Evolutionary conservation across 768 basidiomycete genomes (phyloP).

Genomic region (Hysterangium stoloniferum): DNA sequence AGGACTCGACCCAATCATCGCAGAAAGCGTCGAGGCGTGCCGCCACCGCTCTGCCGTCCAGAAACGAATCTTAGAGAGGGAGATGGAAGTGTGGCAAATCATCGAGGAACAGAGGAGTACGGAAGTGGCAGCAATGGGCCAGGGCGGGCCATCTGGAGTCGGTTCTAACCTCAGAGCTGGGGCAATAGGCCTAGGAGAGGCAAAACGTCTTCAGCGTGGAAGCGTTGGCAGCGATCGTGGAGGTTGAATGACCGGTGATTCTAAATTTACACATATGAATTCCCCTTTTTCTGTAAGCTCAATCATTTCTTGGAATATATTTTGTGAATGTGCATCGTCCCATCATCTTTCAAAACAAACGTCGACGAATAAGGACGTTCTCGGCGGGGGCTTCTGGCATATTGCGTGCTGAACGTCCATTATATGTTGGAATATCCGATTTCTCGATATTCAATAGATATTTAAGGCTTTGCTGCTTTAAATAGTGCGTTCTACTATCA

Average conservation of each 20-base stretch:
- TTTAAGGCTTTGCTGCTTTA: too few relatives aligned
- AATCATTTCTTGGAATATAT: too few relatives aligned
- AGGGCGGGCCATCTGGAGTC: not conserved
- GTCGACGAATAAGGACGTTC: too few relatives aligned
- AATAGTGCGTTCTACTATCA: too few relatives aligned
- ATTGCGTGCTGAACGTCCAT: too few relatives aligned
- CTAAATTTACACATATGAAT: too few relatives aligned
- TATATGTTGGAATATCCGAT: too few relatives aligned
- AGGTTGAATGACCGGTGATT: not conserved
- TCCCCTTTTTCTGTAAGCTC: too few relatives aligned
- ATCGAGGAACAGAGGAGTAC: constrained; percentile 8
- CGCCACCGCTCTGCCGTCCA: constrained; percentile 5
- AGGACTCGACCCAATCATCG: not conserved
- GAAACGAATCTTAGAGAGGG: constrained; percentile 6
- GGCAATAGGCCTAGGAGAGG: constrained; percentile 1
- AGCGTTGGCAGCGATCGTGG: constrained; percentile 11
- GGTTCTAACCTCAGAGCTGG: not conserved
- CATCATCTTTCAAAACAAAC: too few relatives aligned
- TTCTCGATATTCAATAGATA: too few relatives aligned
- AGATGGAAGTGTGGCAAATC: constrained; percentile 12
- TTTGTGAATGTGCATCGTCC: too few relatives aligned
- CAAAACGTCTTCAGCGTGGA: constrained; percentile 7
- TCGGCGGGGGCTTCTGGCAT: too few relatives aligned
- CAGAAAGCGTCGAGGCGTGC: constrained; percentile 6
- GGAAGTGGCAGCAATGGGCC: not conserved